phyloP scores from a whole-genome alignment of 2,329 filamentous ascomycete species.

The Elsinoe batatas region DNA sequence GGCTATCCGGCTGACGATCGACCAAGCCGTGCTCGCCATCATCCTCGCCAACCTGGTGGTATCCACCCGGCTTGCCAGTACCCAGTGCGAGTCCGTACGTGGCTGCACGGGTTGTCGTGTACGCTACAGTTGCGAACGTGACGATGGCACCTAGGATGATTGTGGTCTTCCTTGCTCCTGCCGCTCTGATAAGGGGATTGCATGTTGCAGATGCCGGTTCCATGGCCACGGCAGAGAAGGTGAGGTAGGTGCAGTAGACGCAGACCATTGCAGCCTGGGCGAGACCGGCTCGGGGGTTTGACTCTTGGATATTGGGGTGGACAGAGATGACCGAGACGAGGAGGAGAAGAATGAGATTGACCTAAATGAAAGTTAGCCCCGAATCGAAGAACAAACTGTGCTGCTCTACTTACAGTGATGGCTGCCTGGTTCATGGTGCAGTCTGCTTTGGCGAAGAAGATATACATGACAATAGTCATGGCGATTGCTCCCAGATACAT shows the following conservation, averaged over 20 bases:
- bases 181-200: slow-evolving; percentile 81
- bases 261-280: slow-evolving; percentile 98
- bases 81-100: slow-evolving; percentile 77
- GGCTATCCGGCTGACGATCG: slow-evolving; percentile 67
- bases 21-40: slow-evolving; percentile 75
- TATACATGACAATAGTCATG: slow-evolving; percentile 95
- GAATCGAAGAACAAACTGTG: neutral
- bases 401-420: slow-evolving; percentile 53
- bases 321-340: slow-evolving; percentile 75
- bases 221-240: slow-evolving; percentile 97
- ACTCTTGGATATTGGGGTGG: slow-evolving; percentile 80
- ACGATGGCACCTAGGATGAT: slow-evolving; percentile 88
- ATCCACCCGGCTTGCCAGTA: slow-evolving; percentile 45
- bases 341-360: slow-evolving; percentile 80
- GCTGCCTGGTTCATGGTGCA: slow-evolving; percentile 96
- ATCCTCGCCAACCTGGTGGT: slow-evolving; percentile 55
- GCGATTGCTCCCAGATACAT: slow-evolving; percentile 88
- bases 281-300: slow-evolving; percentile 84
- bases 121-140: slow-evolving; percentile 93
- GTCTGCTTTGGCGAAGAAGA: slow-evolving; percentile 75
- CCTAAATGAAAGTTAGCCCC: slow-evolving; percentile 25
- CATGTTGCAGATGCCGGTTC: slow-evolving; percentile 90
- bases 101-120: slow-evolving; percentile 91
- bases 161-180: slow-evolving; percentile 79
- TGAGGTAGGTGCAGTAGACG: slow-evolving; percentile 96